Conservation (phyloP, 163 green algal species). For the Coccomyxa subellipsoidea region DNA sequence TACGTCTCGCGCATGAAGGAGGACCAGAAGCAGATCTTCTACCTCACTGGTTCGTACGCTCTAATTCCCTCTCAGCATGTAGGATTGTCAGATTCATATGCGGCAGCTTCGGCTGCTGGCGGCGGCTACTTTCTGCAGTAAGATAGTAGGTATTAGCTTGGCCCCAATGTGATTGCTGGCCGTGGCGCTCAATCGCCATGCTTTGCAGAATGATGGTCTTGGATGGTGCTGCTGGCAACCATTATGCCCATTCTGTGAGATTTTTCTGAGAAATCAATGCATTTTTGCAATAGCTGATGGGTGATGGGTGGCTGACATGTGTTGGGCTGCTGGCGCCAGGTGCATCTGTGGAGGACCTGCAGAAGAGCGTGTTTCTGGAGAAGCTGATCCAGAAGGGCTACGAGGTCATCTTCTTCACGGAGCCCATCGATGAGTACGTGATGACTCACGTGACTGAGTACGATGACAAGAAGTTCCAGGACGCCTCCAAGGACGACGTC, state of each 20-base stretch:
- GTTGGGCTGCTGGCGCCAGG: background rate
- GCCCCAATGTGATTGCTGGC: too few species aligned
- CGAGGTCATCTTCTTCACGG: constrained; percentile 96
- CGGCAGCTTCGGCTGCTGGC: too few species aligned
- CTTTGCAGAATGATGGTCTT: too few species aligned
- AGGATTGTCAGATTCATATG: too few species aligned
- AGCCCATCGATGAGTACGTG: constrained; percentile 96
- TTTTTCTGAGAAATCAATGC: too few species aligned
- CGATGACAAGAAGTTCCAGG: constrained; percentile 91
- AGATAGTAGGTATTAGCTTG: too few species aligned
- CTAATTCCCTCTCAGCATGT: too few species aligned
- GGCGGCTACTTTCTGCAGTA: too few species aligned
- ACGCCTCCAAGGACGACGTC: constrained; percentile 93
- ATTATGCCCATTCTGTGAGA: too few species aligned
- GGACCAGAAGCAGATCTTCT: constrained; percentile 97
- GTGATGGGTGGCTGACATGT: too few species aligned
- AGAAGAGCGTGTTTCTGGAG: constrained; percentile 83
- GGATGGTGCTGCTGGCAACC: background rate
- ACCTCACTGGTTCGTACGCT: constrained; percentile 68
- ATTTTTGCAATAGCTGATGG: too few species aligned
- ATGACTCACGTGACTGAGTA: constrained; percentile 91
- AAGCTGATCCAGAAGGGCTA: constrained; percentile 81
- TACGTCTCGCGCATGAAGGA: constrained; percentile 88
- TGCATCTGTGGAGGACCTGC: constrained; percentile 61
- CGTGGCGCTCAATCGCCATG: background rate